A percentile compares a stretch with the other conserved stretches of the same genome.
Evolutionary conservation across 129 eudicot genomes (phyloP).

Genomic region (sunflower (Helianthus annuus)): HanXRQr2.0-SUNRISE NC_035445.2:23760329-23760828

Average conservation of each 20-base stretch:
- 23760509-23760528: conserved; percentile 38
- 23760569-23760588: neutral
- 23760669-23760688: no score
- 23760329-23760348: conserved; percentile 11
- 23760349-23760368: conserved; percentile 22
- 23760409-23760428: conserved; percentile 26
- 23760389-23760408: conserved; percentile 29
- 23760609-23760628: conserved; percentile 15
- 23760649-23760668: no score
- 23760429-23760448: conserved; percentile 56
- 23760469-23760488: conserved; percentile 21
- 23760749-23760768: no score
- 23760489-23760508: neutral
- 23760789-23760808: no score
- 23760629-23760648: neutral
- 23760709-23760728: no score
- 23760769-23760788: no score
- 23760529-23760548: conserved; percentile 17
- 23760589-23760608: neutral
- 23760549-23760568: neutral
- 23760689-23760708: no score
- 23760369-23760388: neutral
- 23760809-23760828: no score
- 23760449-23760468: conserved; percentile 34
- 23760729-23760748: no score